Evolutionary conservation across 805 yeast species (phyloP).

Genomic region (Torulaspora quercuum): DNA sequence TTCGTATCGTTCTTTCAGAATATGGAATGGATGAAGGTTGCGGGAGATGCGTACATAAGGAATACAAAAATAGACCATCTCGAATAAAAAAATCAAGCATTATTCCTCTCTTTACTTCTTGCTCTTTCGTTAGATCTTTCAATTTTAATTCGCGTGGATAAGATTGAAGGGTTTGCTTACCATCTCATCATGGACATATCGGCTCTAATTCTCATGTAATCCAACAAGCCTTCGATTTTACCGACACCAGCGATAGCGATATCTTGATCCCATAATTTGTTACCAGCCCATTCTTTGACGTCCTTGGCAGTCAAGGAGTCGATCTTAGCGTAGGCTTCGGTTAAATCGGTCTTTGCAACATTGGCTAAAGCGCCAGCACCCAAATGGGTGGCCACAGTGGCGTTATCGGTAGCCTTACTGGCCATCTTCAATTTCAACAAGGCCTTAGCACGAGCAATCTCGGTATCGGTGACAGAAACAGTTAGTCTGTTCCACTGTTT

Average conservation of each 20-base stretch:
- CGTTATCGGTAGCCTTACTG: constrained; percentile 46
- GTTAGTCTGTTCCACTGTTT: constrained; percentile 87
- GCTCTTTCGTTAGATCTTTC: constrained; percentile 7
- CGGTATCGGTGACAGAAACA: constrained; percentile 69
- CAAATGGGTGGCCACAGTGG: constrained; percentile 51
- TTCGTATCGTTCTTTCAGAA: constrained; percentile 9
- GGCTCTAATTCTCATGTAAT: constrained; percentile 81
- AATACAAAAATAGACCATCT: constrained; percentile 12
- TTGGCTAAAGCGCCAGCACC: constrained; percentile 48
- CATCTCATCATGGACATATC: constrained; percentile 89
- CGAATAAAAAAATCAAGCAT: too few relatives aligned
- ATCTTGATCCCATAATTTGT: constrained; percentile 78
- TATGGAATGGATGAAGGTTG: constrained; percentile 17
- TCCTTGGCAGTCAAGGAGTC: constrained; percentile 60
- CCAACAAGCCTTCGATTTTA: constrained; percentile 79
- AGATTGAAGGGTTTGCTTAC: too few relatives aligned
- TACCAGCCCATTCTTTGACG: constrained; percentile 70
- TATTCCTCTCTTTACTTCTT: constrained; percentile 4
- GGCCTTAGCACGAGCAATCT: constrained; percentile 74
- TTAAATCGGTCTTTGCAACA: constrained; percentile 60
- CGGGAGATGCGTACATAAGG: constrained; percentile 14
- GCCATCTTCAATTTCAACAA: constrained; percentile 63
- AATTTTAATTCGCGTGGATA: too few relatives aligned
- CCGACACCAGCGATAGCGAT: constrained; percentile 81
- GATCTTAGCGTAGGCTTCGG: constrained; percentile 57